Conservation (phyloP, 1,284 basidiomycete genomes). For the Fereydounia khargensis region DNA sequence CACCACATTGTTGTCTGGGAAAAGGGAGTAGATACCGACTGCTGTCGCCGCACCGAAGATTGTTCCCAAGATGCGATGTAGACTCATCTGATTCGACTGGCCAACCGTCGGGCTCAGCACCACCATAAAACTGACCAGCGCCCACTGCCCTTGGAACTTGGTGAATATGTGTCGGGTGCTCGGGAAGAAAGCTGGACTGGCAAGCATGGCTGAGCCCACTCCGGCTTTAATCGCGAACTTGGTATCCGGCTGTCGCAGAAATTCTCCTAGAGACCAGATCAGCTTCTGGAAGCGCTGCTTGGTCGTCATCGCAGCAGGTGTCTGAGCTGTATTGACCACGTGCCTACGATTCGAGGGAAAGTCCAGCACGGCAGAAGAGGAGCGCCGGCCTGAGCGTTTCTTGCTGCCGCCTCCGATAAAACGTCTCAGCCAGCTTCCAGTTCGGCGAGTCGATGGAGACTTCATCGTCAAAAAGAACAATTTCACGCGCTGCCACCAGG, state of each 20-base stretch:
- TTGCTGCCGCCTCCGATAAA: too few relatives aligned
- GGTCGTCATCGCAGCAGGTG: conserved; percentile 62
- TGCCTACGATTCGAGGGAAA: conserved; percentile 81
- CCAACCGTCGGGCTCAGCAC: conserved; percentile 57
- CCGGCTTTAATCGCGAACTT: conserved; percentile 86
- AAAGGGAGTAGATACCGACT: conserved; percentile 66
- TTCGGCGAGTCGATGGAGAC: too few relatives aligned
- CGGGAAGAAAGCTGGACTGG: conserved; percentile 81
- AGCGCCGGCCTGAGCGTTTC: too few relatives aligned
- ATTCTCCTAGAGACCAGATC: conserved; percentile 74
- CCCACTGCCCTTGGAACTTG: conserved; percentile 86
- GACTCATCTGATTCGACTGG: conserved; percentile 51
- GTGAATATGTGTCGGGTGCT: conserved; percentile 74
- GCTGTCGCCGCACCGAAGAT: conserved; percentile 73
- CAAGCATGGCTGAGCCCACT: conserved; percentile 69
- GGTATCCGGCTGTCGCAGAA: conserved; percentile 71
- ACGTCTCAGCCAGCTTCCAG: too few relatives aligned
- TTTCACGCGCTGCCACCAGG: conserved; percentile 14
- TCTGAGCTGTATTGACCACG: conserved; percentile 78
- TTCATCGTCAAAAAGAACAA: conserved; percentile 15
- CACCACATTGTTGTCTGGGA: conserved; percentile 72
- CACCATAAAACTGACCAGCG: conserved; percentile 74
- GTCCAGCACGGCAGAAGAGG: conserved; percentile 33
- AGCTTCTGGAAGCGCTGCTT: conserved; percentile 54
- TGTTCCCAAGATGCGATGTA: conserved; percentile 45